phyloP scores from a whole-genome alignment of 2,329 filamentous ascomycete genomes.

The Didymella lethalis region DNA sequence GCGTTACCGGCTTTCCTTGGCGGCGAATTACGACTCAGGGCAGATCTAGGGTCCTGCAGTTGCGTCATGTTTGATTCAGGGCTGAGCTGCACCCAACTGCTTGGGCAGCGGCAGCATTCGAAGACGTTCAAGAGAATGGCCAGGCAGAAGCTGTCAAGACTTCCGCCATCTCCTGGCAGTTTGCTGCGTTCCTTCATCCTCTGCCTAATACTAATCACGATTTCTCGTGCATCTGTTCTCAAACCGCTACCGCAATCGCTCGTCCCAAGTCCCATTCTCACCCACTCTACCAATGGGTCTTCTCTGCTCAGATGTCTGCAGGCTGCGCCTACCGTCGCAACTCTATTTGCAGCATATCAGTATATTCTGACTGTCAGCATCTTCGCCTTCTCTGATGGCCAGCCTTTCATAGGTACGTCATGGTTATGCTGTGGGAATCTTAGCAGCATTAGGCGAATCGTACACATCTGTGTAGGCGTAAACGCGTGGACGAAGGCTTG shows the following conservation, averaged over 20 bases:
- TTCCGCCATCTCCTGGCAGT: conserved; percentile 23
- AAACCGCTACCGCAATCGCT: conserved; percentile 28
- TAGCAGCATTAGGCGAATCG: neutral
- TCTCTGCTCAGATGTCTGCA: conserved; percentile 69
- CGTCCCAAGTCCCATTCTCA: conserved; percentile 26
- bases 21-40: conserved; percentile 23
- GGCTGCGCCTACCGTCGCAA: conserved; percentile 71
- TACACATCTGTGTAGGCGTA: neutral
- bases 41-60: conserved; percentile 22
- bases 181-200: conserved; percentile 33
- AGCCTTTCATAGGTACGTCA: conserved; percentile 72
- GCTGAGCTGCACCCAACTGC: conserved; percentile 25
- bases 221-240: conserved; percentile 38
- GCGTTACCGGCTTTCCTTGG: conserved; percentile 39
- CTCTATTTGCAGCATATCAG: conserved; percentile 57
- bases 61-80: conserved; percentile 30
- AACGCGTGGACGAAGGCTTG: conserved; percentile 6
- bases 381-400: conserved; percentile 77
- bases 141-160: conserved; percentile 22
- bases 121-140: conserved; percentile 17
- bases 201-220: conserved; percentile 47
- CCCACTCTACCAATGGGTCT: conserved; percentile 36
- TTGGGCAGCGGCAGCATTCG: conserved; percentile 26
- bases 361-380: conserved; percentile 72
- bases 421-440: neutral